Base-by-base conservation (phyloP, 2,329 filamentous ascomycete species). In the Aspergillus sp. region DNA sequence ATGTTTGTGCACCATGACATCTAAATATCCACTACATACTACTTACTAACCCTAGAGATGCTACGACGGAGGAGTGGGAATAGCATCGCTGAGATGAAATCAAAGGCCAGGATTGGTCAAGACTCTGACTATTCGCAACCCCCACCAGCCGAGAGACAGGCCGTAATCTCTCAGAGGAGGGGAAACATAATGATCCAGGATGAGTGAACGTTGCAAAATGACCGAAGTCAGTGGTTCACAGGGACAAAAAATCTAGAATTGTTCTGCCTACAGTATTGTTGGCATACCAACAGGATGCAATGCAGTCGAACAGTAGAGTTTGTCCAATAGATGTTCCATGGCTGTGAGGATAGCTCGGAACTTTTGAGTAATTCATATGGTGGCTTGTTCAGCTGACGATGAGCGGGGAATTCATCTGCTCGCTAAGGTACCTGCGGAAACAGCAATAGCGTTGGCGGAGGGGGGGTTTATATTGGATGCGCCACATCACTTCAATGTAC, bases 371-470 rank as follows among this genome's bases (percentile, higher is more conserved):
- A 71, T 71, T 54, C 25, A 58, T 74, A 41, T 72, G 68, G 8
- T 65, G 61, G 39, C 67, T 72, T 8, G 63, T 65, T 49, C 59
- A 60, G n/a, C 50, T 71, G 48, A 62, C 59, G 39, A 66, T 62
- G 12, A 56, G 58, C 4, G 65, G 8, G 68, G 66, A 9, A 59
- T 76, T 23, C 69, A 69, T 15, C 56, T 64, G 7, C 66, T 79
- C 12, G 67, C 72, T 5, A 75, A 73, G 52, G 66, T 78, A 5
- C 72, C 74, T 2, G 71, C 76, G 12, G 76, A 79, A 55, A 69
- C 74, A 12, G 77, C 77, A 4, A 76, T 79, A 72, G 67, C 71
- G 5, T 74, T 78, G 62, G 77, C 78, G 9, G 76, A 78, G 62
- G 9, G 76, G 78, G 62, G 65, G 62, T 9, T 23, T 25, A 77